Conservation (phyloP, 345 rosid species). For the Gossypium mustelinum region DNA sequence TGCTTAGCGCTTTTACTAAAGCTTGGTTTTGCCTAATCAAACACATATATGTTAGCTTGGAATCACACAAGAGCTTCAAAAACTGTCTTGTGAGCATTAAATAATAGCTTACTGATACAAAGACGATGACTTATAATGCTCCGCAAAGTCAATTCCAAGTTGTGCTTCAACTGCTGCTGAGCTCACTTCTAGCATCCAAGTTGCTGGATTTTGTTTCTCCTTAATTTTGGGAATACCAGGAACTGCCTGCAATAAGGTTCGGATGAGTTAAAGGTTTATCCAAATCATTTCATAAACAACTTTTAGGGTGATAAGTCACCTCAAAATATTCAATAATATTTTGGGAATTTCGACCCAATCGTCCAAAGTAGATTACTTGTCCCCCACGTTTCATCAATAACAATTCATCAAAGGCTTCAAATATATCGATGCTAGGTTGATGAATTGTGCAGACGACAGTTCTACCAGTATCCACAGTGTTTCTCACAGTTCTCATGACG, state of each 20-base stretch:
- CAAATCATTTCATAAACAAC: not conserved
- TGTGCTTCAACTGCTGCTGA: slow-evolving; percentile 60
- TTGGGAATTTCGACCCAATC: slow-evolving; percentile 54
- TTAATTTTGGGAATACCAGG: slow-evolving; percentile 60
- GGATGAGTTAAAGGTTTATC: not conserved
- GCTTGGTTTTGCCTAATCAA: slow-evolving; percentile 50
- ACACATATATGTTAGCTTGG: slow-evolving; percentile 1
- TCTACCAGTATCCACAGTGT: slow-evolving; percentile 85
- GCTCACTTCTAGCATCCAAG: slow-evolving; percentile 91
- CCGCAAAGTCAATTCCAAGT: slow-evolving; percentile 67
- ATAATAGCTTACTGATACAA: slow-evolving; percentile 46
- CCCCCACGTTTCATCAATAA: slow-evolving; percentile 84
- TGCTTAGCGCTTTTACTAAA: slow-evolving; percentile 47
- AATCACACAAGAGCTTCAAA: not conserved
- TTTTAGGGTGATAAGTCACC: slow-evolving; percentile 29
- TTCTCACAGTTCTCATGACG: slow-evolving; percentile 87
- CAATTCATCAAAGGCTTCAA: slow-evolving; percentile 84
- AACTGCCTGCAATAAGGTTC: slow-evolving; percentile 31
- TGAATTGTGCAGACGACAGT: slow-evolving; percentile 88
- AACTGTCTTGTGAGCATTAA: slow-evolving; percentile 4
- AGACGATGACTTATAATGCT: slow-evolving; percentile 51
- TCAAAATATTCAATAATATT: slow-evolving; percentile 69
- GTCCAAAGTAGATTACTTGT: slow-evolving; percentile 71
- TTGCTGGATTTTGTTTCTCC: slow-evolving; percentile 75
- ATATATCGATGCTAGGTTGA: slow-evolving; percentile 83